These are phyloP conservation scores for Wickerhamomyces bovis DNA, from an alignment of 805 yeast species.

Conservation along the genomic window DNA sequence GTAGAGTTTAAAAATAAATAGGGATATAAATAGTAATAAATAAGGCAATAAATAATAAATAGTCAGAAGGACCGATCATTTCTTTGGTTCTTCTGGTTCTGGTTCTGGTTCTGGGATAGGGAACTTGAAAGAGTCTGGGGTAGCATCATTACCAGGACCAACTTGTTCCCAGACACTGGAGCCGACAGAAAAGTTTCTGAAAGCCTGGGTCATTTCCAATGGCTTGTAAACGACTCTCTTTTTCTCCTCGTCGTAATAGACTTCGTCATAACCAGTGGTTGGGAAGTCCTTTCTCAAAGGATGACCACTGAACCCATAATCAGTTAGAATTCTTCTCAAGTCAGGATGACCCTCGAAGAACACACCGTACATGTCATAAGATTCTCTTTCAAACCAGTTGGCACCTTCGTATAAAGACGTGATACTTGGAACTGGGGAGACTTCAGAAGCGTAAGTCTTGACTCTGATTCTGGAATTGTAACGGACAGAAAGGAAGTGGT, in stretches of 20 bases:
- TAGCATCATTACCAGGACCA: slow-evolving; percentile 76
- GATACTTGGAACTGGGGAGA: slow-evolving; percentile 73
- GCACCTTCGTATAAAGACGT: slow-evolving; percentile 72
- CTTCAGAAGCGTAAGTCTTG: slow-evolving; percentile 82
- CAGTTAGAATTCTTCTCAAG: slow-evolving; percentile 83
- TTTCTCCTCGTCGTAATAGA: slow-evolving; percentile 86
- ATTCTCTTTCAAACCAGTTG: slow-evolving; percentile 88
- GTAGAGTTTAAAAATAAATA: slow-evolving; percentile 13
- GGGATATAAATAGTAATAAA: slow-evolving; percentile 13
- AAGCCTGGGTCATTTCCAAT: slow-evolving; percentile 84
- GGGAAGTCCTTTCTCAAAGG: slow-evolving; percentile 92
- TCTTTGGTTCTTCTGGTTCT: slow-evolving; percentile 34
- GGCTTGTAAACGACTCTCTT: slow-evolving; percentile 88
- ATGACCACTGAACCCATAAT: slow-evolving; percentile 89
- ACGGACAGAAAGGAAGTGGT: slow-evolving; percentile 73
- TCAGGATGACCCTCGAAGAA: slow-evolving; percentile 89
- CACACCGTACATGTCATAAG: slow-evolving; percentile 82
- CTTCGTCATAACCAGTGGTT: slow-evolving; percentile 86
- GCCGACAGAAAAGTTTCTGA: slow-evolving; percentile 85
- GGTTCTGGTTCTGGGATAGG: slow-evolving; percentile 81
- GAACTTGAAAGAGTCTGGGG: slow-evolving; percentile 76
- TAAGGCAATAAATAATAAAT: slow-evolving; percentile 5
- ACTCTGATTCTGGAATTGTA: slow-evolving; percentile 84
- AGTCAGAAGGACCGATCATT: slow-evolving; percentile 6
- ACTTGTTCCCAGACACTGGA: slow-evolving; percentile 90